Evolutionary conservation across 805 yeast species (phyloP), one percentile per base, ranked within the genome.

Genomic region (Candida tammaniensis): DNA sequence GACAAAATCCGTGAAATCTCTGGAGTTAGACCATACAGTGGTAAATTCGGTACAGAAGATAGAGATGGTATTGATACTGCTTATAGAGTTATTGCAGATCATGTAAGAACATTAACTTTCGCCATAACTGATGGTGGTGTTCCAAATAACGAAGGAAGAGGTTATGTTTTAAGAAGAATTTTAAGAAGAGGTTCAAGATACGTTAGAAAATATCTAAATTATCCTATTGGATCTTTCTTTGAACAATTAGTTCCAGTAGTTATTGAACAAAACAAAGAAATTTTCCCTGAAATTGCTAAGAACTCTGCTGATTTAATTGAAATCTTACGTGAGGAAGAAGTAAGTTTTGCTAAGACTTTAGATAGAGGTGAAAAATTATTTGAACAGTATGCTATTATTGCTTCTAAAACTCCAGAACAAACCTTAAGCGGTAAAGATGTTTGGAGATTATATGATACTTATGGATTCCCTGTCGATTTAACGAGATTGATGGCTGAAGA

Each of bases 401-500:
- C 98, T 36, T 68, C 82, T 33, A 78, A 81, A 52, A 74, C 83
- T 18, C 82, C 84, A 29, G 77, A 75, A 44, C 88, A 82, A 61
- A 76, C 83, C 24, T 74, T 93, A 43, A 77, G 85, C 31, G 99
- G 99, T 59, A 82, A 77, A 52, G 97, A 91, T 59, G 98, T 93
- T 24, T 93, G 99, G 99, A 80, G 99, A 67, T 72, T 93, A 51
- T 93, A 93, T 54, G 99, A 93, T 54, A 93, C 99, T 9, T 93
- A 91, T 56, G 99, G 99, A 39, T 93, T 93, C 84, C 99, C 99
- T 24, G 97, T 88, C 38, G 99, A 93, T 65, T 76, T 93, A 57
- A 93, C 99, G 19, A 80, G 96, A 59, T 76, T 93, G 57, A 93
- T 93, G 99, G 98, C 98, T 29, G 98, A 91, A 64, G 99, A 93